Evolutionary conservation across 2,329 filamentous ascomycete species (phyloP), one percentile per base, ranked within the genome.

Genomic region (Colletotrichum horii): DNA sequence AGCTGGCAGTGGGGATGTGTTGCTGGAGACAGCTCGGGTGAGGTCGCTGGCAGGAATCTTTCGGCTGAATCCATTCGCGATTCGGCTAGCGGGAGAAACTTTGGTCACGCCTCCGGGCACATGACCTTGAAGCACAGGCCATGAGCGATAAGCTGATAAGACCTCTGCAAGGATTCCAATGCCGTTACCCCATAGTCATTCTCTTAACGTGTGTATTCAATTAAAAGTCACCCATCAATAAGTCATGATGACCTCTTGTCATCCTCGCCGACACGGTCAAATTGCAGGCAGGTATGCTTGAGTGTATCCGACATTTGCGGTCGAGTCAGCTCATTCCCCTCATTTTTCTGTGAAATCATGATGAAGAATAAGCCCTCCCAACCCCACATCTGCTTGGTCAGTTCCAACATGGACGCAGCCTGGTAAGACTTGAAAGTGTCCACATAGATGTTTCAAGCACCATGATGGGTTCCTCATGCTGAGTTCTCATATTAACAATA

Each of bases 1-100:
- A 83, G 76, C 83, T 85, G 85, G 83, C 85, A 88, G 88, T 89
- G 87, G 87, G 82, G 82, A 83, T 87, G 83, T 82, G 89, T 86
- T 83, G 87, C 85, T 85, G 85, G 83, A 83, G 81, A 77, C 82
- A 82, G 83, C 83, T 85, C 82, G 79, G 83, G 78, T 81, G 81
- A 84, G 80, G 85, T 85, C 86, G 84, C 74, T 83, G 82, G 82
- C 83, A 85, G 84, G 86, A 89, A 89, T 89, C 84, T 87, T 85
- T 84, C 83, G 82, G 81, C 83, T 86, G 83, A 81, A 79, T 81
- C 81, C 81, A 80, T 79, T 85, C 83, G 79, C 82, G 77, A 82
- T 84, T 83, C 80, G 86, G 86, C 80, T 83, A 83, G 80, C 81
- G 79, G 80, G 80, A 82, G 81, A 86, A 80, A 70, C 71, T 61